Percentiles rank a stretch among this genome's conserved stretches.
These are phyloP conservation scores for Prunella vulgaris DNA, from an alignment of 257 asterid species.

Conservation along the genomic window DNA sequence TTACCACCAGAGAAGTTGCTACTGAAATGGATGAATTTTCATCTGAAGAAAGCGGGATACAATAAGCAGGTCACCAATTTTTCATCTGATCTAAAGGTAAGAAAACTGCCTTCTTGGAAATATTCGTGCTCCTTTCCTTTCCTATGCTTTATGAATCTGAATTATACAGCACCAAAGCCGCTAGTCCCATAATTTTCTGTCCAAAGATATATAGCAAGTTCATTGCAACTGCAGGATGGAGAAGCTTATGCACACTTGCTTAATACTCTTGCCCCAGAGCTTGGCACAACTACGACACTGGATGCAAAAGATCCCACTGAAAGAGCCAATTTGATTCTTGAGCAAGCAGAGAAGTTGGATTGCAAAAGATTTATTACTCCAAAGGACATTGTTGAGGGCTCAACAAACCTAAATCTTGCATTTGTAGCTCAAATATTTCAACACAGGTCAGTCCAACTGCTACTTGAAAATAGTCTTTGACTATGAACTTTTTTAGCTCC, in stretches of 20 bases:
- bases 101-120: not conserved
- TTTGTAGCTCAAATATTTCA: slow-evolving; percentile 97
- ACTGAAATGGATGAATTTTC: slow-evolving; percentile 95
- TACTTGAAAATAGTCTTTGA: not conserved
- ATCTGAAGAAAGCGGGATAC: slow-evolving; percentile 78
- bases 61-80: slow-evolving; percentile 67
- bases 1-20: slow-evolving; percentile 77
- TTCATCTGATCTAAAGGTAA: slow-evolving; percentile 92
- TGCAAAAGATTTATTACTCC: slow-evolving; percentile 85
- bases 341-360: slow-evolving; percentile 90
- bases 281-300: slow-evolving; percentile 53
- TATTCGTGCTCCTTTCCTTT: not conserved
- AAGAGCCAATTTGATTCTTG: slow-evolving; percentile 78
- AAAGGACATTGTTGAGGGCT: slow-evolving; percentile 87
- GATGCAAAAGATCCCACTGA: slow-evolving; percentile 76
- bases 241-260: slow-evolving; percentile 94
- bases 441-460: slow-evolving; percentile 46
- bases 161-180: not conserved
- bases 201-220: not conserved
- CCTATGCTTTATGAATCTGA: not conserved
- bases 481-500: not conserved
- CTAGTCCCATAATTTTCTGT: not conserved
- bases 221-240: slow-evolving; percentile 58
- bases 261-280: slow-evolving; percentile 91
- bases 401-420: slow-evolving; percentile 85